Conservation (phyloP, 208 protist species). For the Crithidia fasciculata region DNA sequence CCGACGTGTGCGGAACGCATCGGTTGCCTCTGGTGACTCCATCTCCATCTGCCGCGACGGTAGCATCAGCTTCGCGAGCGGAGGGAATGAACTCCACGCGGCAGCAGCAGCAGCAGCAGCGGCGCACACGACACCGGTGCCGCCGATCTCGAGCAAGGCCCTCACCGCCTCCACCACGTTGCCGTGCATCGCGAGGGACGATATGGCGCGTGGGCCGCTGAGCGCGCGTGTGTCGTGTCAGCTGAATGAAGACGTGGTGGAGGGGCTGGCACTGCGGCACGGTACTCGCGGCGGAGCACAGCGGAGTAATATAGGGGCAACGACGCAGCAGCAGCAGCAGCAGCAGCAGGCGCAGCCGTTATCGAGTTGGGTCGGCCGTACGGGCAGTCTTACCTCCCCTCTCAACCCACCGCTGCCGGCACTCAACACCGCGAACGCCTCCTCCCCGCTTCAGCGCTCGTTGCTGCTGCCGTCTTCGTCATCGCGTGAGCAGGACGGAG, state of each 20-base stretch:
- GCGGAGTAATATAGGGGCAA: neutral
- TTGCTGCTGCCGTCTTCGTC: too few species aligned
- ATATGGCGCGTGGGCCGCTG: neutral
- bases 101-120: neutral
- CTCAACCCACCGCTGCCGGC: neutral
- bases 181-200: neutral
- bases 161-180: conserved; percentile 6
- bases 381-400: neutral
- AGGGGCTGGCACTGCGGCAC: too few species aligned
- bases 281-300: neutral
- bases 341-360: neutral
- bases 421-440: neutral
- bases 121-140: neutral
- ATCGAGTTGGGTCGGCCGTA: conserved; percentile 1
- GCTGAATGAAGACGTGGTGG: neutral
- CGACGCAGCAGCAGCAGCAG: neutral
- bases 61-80: conserved; percentile 7
- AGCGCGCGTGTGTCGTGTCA: neutral
- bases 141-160: neutral
- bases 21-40: conserved; percentile 13
- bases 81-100: neutral
- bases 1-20: conserved; percentile 3
- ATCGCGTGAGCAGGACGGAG: neutral
- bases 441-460: too few species aligned
- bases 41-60: neutral